Base-by-base conservation (phyloP, 257 asterid genomes). In the Solanum virginianum region DNA sequence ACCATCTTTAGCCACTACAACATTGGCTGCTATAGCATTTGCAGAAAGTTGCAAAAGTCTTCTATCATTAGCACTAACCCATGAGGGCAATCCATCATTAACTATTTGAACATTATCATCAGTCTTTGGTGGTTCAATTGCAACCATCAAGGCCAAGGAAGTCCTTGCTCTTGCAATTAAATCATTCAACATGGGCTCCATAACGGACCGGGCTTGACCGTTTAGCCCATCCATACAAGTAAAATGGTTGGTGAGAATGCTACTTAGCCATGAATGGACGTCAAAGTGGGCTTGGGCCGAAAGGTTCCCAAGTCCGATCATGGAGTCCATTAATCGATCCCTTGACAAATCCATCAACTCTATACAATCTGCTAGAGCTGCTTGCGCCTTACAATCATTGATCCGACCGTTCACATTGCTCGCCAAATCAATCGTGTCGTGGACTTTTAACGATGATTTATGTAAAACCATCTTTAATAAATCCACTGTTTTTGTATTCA, bases 1-100 rank as follows among this genome's bases (percentile, higher is more conserved):
- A 0, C 92, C 92, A 29, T 90, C 90, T 54, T 83, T 80, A 0
- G 92, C 90, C 56, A 90, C 92, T 55, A 90, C 85, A 9, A 81
- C 85, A 60, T 88, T 62, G 12, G 88, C 83, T 8, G 22, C 41
- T 5, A 88, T 82, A 16, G 81, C 80, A 59, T 72, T 79, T 0
- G 80, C 87, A 0, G 85, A 66, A 24, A 83, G 17, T 55, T 86
- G 80, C 80, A 89, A 77, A 13, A 89, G 90, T 29, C 53, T 60
- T 74, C 90, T 26, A 10, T 88, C 88, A 1, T 66, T 83, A 13
- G 24, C 5, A 16, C 55, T 83, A 9, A 86, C 80, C 92, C 90
- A 90, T 13, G 87, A 60, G 0, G 92, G 92, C 2, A 84, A 54
- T 24, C 66, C 86, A 45, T 84, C 63, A 15, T 8, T 18, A 5